phyloP scores from a whole-genome alignment of 345 rosid genomes.

The Luvunga scandens region DNA sequence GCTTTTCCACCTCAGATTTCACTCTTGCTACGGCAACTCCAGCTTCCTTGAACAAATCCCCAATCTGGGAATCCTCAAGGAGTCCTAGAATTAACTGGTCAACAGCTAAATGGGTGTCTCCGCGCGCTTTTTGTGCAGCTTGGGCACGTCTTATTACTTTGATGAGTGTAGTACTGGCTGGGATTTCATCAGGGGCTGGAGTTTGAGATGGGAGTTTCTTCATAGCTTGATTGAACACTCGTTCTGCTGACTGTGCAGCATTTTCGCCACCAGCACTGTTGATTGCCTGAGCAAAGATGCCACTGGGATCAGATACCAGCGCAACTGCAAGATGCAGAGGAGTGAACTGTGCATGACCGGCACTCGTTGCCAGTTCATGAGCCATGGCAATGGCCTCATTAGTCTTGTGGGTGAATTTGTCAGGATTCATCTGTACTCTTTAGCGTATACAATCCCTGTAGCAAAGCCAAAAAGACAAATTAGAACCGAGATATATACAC shows the following conservation, averaged over 20 bases:
- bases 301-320: constrained; percentile 63
- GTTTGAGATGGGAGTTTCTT: constrained; percentile 80
- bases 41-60: constrained; percentile 65
- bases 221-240: constrained; percentile 67
- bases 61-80: constrained; percentile 81
- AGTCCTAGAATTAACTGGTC: constrained; percentile 76
- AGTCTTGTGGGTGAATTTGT: constrained; percentile 89
- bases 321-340: constrained; percentile 78
- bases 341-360: constrained; percentile 81
- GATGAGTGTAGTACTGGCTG: constrained; percentile 65
- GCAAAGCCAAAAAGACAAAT: neutral
- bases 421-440: constrained; percentile 64
- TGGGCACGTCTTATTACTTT: constrained; percentile 76
- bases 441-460: neutral
- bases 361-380: constrained; percentile 58
- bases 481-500: neutral
- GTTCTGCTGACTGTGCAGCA: constrained; percentile 55
- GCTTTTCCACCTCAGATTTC: constrained; percentile 79
- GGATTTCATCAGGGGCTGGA: constrained; percentile 75
- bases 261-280: constrained; percentile 54
- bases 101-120: constrained; percentile 74
- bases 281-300: constrained; percentile 67
- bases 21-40: constrained; percentile 52
- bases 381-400: constrained; percentile 68
- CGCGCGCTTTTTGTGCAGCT: constrained; percentile 59